A percentile compares a stretch with the other conserved stretches of the same genome.
phyloP scores from a whole-genome alignment of 2,329 filamentous ascomycete genomes.

The Venturia aucupariae region DNA sequence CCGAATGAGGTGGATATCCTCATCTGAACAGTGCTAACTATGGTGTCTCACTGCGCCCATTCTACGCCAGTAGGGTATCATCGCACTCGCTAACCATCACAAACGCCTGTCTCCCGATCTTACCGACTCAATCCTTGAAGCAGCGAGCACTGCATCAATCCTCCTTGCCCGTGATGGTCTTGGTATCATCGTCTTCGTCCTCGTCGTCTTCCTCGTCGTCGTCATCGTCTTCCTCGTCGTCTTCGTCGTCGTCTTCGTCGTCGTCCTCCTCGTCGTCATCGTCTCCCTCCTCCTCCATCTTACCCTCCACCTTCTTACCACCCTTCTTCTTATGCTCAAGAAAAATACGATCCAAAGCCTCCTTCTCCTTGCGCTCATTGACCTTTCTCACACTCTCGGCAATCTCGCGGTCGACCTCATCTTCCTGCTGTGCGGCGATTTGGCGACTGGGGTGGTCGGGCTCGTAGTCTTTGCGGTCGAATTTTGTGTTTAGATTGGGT shows the following conservation, averaged over 20 bases:
- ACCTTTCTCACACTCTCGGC: background rate
- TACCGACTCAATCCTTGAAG: background rate
- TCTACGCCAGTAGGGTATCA: background rate
- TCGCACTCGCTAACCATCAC: background rate
- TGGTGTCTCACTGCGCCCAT: background rate
- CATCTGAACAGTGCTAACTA: background rate
- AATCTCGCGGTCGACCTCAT: background rate
- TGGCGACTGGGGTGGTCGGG: background rate
- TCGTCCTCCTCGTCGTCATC: background rate
- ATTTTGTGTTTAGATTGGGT: background rate
- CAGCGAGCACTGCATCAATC: background rate
- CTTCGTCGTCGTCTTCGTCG: background rate
- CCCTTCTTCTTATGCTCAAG: too few relatives aligned
- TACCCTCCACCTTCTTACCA: background rate
- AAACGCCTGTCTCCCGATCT: background rate
- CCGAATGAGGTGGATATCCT: background rate
- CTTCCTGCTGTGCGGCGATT: background rate
- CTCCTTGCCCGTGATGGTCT: background rate
- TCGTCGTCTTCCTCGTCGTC: background rate
- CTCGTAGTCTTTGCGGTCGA: background rate
- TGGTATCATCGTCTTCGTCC: background rate
- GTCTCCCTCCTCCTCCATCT: background rate
- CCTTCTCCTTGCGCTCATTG: background rate
- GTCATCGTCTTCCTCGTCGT: background rate
- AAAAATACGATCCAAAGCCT: background rate